Evolutionary conservation across 2,329 filamentous ascomycete species (phyloP).

Genomic region (Aspergillus sp.): DNA sequence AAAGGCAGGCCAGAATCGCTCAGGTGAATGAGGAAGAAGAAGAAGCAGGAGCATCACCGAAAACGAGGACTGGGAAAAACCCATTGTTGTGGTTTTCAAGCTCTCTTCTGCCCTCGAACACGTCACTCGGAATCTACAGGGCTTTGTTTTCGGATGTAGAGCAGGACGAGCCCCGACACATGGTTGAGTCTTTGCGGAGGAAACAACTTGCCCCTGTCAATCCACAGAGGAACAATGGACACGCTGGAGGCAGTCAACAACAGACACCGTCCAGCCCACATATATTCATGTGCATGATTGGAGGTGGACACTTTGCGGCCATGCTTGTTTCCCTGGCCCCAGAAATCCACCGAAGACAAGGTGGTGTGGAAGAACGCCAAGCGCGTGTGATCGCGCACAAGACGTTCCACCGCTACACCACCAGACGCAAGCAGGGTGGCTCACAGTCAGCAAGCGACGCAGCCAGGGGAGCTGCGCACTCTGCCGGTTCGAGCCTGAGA

Average conservation of each 20-base stretch:
- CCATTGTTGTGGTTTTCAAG: constrained; percentile 86
- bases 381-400: constrained; percentile 91
- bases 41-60: constrained; percentile 38
- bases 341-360: constrained; percentile 67
- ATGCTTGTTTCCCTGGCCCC: constrained; percentile 92
- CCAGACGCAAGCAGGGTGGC: constrained; percentile 91
- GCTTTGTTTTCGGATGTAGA: constrained; percentile 75
- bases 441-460: constrained; percentile 92
- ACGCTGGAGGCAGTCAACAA: constrained; percentile 32
- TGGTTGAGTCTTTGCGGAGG: constrained; percentile 67
- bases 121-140: constrained; percentile 81
- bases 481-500: constrained; percentile 83
- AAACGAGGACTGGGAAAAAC: constrained; percentile 61
- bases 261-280: constrained; percentile 65
- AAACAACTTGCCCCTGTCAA: constrained; percentile 72
- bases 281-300: constrained; percentile 97
- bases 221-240: constrained; percentile 34
- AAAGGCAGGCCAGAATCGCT: constrained; percentile 75
- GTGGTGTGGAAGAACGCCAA: constrained; percentile 74
- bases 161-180: constrained; percentile 60
- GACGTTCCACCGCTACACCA: constrained; percentile 97
- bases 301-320: constrained; percentile 93
- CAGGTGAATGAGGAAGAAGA: constrained; percentile 50
- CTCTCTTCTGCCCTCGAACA: constrained; percentile 70
- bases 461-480: constrained; percentile 90